Evolutionary conservation across 1,284 basidiomycete species (phyloP).

Genomic region (Golubevia sp.): DNA sequence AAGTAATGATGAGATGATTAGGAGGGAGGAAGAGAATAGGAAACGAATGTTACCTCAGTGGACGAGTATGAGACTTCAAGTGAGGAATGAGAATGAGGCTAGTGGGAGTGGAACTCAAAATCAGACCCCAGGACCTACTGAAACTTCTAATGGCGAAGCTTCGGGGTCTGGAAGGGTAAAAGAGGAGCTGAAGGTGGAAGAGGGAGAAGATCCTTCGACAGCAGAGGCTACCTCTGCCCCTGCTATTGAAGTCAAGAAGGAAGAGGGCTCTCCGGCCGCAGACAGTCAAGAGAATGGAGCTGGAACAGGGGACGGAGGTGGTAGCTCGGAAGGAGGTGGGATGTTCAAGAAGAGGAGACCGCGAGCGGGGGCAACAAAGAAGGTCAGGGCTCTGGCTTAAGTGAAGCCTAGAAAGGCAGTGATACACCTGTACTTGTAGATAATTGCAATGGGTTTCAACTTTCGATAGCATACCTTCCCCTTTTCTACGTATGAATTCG

Average conservation of each 20-base stretch:
- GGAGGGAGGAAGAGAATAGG: conserved; percentile 9
- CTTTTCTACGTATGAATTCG: too few species aligned
- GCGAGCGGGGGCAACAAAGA: conserved; percentile 37
- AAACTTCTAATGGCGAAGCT: not conserved
- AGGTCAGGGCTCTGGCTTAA: conserved; percentile 31
- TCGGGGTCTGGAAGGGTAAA: not conserved
- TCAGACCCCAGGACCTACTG: not conserved
- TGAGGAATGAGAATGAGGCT: conserved; percentile 4
- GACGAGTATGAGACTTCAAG: conserved; percentile 6
- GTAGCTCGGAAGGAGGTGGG: too few species aligned
- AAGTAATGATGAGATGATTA: conserved; percentile 1
- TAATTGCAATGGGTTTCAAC: too few species aligned
- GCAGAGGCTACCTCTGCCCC: not conserved
- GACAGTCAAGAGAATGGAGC: not conserved
- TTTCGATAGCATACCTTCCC: too few species aligned
- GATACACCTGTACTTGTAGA: too few species aligned
- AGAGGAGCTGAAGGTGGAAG: not conserved
- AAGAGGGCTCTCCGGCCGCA: not conserved
- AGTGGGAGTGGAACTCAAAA: not conserved
- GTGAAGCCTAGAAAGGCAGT: not conserved
- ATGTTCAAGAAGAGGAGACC: conserved; percentile 43
- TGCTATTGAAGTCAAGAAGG: not conserved
- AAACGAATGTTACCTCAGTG: conserved; percentile 8
- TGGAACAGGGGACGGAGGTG: not conserved
- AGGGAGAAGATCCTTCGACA: not conserved